Percentiles rank a stretch among this genome's conserved stretches.
Evolutionary conservation across 1,139 yeast genomes (phyloP).

Genomic region (Kluyveromyces marxianus): DNA sequence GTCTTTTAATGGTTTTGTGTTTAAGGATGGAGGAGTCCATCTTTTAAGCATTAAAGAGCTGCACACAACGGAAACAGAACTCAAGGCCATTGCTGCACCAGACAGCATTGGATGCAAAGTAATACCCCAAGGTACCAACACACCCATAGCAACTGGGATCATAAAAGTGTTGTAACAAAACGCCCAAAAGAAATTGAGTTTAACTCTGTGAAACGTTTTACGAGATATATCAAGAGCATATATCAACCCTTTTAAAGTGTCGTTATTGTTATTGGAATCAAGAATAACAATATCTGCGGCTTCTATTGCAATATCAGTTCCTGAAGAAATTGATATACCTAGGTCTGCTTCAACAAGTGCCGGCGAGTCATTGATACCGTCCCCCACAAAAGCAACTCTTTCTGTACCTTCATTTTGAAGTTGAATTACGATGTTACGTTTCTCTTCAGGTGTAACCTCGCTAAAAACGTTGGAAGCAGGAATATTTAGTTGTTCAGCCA

Average conservation of each 20-base stretch:
- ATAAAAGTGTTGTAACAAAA: conserved; percentile 73
- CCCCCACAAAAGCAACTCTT: conserved; percentile 83
- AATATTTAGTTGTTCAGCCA: conserved; percentile 66
- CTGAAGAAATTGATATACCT: conserved; percentile 87
- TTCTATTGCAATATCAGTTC: conserved; percentile 93
- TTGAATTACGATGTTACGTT: conserved; percentile 56
- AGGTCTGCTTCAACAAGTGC: conserved; percentile 83
- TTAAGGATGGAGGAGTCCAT: conserved; percentile 44
- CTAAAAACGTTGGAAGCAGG: conserved; percentile 59
- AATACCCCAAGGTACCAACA: conserved; percentile 68
- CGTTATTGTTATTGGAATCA: conserved; percentile 20
- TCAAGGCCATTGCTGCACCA: conserved; percentile 88
- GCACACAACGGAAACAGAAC: conserved; percentile 81
- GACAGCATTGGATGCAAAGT: conserved; percentile 84
- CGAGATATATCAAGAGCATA: conserved; percentile 68
- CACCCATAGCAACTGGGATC: conserved; percentile 97
- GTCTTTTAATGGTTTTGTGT: not conserved
- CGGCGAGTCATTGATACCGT: conserved; percentile 95
- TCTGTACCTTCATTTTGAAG: conserved; percentile 39
- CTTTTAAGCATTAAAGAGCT: conserved; percentile 65
- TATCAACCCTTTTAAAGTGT: conserved; percentile 56
- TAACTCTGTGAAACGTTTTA: conserved; percentile 66
- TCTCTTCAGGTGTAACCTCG: conserved; percentile 70
- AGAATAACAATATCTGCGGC: conserved; percentile 89
- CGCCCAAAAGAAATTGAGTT: conserved; percentile 80